Percentiles rank a stretch among this genome's conserved stretches.
phyloP scores from a whole-genome alignment of 805 yeast species.

The Pichia pseudocactophila region DNA sequence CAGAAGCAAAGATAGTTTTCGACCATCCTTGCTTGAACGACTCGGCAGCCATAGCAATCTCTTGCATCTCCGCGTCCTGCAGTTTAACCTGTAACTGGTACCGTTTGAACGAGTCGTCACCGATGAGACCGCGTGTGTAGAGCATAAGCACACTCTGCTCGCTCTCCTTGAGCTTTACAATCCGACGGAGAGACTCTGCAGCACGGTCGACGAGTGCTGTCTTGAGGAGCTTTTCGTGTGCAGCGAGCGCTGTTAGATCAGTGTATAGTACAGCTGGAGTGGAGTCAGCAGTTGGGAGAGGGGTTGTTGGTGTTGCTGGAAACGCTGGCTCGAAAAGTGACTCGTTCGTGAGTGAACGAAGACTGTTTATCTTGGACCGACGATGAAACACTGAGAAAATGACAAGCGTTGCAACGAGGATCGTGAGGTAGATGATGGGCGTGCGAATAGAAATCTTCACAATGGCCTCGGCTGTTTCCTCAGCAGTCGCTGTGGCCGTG shows the following conservation, averaged over 20 bases:
- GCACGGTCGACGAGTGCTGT: slow-evolving; percentile 51
- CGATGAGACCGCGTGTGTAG: slow-evolving; percentile 83
- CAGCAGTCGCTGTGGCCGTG: slow-evolving; percentile 3
- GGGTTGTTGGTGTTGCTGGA: slow-evolving; percentile 3
- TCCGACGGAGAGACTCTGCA: slow-evolving; percentile 80
- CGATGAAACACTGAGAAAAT: slow-evolving; percentile 66
- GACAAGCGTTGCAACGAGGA: slow-evolving; percentile 56
- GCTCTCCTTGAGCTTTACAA: slow-evolving; percentile 72
- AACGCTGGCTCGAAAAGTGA: slow-evolving; percentile 10
- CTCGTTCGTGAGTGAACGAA: slow-evolving; percentile 9
- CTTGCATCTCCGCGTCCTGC: slow-evolving; percentile 74
- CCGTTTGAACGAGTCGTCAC: slow-evolving; percentile 80
- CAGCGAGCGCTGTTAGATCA: slow-evolving; percentile 37
- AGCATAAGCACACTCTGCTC: slow-evolving; percentile 60
- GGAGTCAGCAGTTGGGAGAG: slow-evolving; percentile 11
- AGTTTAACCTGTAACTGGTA: slow-evolving; percentile 68
- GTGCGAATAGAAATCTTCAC: slow-evolving; percentile 48
- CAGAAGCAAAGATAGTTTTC: slow-evolving; percentile 54
- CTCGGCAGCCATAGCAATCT: slow-evolving; percentile 69
- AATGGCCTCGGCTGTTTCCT: slow-evolving; percentile 2
- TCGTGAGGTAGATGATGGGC: slow-evolving; percentile 67
- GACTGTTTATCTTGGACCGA: slow-evolving; percentile 4
- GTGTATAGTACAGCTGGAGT: slow-evolving; percentile 11
- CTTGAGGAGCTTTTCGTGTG: slow-evolving; percentile 49
- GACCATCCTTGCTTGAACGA: slow-evolving; percentile 65